phyloP scores from a whole-genome alignment of 768 basidiomycete genomes.

The Inosperma sp. region DNA sequence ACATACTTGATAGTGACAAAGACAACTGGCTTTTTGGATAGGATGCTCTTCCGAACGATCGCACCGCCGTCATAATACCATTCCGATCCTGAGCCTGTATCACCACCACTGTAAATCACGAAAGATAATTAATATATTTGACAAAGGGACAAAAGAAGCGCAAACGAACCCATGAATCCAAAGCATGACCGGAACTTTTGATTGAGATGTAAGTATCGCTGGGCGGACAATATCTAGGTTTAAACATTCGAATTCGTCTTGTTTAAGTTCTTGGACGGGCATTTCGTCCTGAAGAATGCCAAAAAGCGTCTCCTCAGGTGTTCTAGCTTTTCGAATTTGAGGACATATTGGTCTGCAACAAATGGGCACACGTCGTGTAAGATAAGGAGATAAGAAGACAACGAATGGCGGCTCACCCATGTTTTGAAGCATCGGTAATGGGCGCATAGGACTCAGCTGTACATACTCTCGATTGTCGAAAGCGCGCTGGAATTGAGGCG shows the following conservation, averaged over 20 bases:
- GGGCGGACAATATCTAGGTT: slow-evolving; percentile 81
- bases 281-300: slow-evolving; percentile 50
- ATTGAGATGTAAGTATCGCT: slow-evolving; percentile 45
- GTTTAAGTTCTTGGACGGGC: slow-evolving; percentile 51
- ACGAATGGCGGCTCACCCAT: slow-evolving; percentile 47
- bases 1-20: slow-evolving; percentile 74
- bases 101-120: slow-evolving; percentile 55
- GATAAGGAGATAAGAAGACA: slow-evolving; percentile 1
- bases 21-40: slow-evolving; percentile 59
- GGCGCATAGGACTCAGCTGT: slow-evolving; percentile 45
- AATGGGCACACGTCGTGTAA: slow-evolving; percentile 4
- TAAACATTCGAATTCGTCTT: slow-evolving; percentile 75
- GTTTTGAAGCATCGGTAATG: slow-evolving; percentile 56
- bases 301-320: slow-evolving; percentile 58
- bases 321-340: slow-evolving; percentile 43
- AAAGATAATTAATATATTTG: slow-evolving; percentile 5
- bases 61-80: slow-evolving; percentile 76
- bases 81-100: slow-evolving; percentile 67
- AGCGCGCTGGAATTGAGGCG: slow-evolving; percentile 66
- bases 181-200: slow-evolving; percentile 70
- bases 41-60: slow-evolving; percentile 64
- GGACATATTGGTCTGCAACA: slow-evolving; percentile 67
- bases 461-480: slow-evolving; percentile 65
- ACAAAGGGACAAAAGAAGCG: not conserved
- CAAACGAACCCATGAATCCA: slow-evolving; percentile 77